phyloP scores from a whole-genome alignment of 73 alveolate genomes.

The Blepharisma japonicum region DNA sequence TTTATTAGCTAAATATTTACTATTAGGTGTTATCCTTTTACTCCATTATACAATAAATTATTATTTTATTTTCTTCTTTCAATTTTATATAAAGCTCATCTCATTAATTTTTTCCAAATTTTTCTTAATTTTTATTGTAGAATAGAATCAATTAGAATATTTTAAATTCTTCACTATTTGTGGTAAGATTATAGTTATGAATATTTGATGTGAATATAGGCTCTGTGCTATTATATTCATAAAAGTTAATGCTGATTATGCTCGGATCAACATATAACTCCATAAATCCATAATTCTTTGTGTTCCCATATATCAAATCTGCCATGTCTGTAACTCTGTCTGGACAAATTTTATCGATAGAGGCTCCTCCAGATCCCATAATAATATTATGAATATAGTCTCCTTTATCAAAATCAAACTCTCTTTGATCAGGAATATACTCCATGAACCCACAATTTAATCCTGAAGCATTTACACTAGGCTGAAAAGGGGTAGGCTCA shows the following conservation, averaged over 20 bases:
- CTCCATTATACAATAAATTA: too few species aligned
- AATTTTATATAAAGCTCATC: too few species aligned
- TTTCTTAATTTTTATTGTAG: too few species aligned
- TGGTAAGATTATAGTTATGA: too few species aligned
- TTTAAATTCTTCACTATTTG: too few species aligned
- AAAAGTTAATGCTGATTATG: neutral
- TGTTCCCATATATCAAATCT: neutral
- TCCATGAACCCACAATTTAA: neutral
- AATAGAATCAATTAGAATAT: too few species aligned
- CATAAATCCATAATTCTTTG: neutral
- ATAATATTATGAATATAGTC: neutral
- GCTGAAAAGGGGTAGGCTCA: neutral
- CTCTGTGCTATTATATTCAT: too few species aligned
- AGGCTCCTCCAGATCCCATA: slow-evolving; percentile 1
- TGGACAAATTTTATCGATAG: neutral
- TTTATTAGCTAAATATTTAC: too few species aligned
- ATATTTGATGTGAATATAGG: too few species aligned
- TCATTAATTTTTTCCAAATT: too few species aligned
- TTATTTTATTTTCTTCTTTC: too few species aligned
- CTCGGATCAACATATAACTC: neutral
- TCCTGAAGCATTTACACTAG: neutral
- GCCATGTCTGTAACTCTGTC: slow-evolving; percentile 18
- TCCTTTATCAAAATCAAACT: neutral
- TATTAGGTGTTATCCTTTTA: too few species aligned
- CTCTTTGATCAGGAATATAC: neutral